Conservation (phyloP, 352 stramenopile genomes). For the Phytophthora cryptogea region DNA sequence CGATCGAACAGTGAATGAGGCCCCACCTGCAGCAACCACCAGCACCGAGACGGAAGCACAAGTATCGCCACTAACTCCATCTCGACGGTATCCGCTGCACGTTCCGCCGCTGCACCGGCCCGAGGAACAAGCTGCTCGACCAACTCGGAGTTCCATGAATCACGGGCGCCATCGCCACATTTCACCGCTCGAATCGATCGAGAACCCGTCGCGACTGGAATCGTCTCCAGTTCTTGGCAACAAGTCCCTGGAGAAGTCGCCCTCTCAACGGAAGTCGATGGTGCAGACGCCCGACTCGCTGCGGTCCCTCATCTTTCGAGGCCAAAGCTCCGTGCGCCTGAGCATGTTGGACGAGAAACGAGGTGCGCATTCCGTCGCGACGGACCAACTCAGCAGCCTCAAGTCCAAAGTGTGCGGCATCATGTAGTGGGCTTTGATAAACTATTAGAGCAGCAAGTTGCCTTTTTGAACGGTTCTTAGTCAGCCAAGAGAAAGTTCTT, state of each 20-base stretch:
- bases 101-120: constrained; percentile 5
- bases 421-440: constrained; percentile 22
- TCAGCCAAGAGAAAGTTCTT: constrained; percentile 33
- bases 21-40: background rate
- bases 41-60: background rate
- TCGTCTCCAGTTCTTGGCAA: background rate
- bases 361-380: background rate
- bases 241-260: constrained; percentile 18
- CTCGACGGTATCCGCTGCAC: constrained; percentile 15
- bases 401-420: constrained; percentile 33
- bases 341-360: constrained; percentile 16
- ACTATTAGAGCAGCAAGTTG: background rate
- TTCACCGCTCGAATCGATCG: constrained; percentile 4
- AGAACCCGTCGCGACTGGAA: background rate
- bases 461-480: background rate
- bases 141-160: background rate
- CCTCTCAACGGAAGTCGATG: constrained; percentile 23
- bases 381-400: background rate
- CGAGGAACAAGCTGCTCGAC: background rate
- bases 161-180: constrained; percentile 10
- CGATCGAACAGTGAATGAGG: background rate
- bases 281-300: constrained; percentile 47
- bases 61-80: background rate
- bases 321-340: constrained; percentile 22
- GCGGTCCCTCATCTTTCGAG: constrained; percentile 23